A percentile compares a stretch with the other conserved stretches of the same genome.
These are phyloP conservation scores for Corymbia calophylla DNA, from an alignment of 441 rosid species.

Conservation along the genomic window DNA sequence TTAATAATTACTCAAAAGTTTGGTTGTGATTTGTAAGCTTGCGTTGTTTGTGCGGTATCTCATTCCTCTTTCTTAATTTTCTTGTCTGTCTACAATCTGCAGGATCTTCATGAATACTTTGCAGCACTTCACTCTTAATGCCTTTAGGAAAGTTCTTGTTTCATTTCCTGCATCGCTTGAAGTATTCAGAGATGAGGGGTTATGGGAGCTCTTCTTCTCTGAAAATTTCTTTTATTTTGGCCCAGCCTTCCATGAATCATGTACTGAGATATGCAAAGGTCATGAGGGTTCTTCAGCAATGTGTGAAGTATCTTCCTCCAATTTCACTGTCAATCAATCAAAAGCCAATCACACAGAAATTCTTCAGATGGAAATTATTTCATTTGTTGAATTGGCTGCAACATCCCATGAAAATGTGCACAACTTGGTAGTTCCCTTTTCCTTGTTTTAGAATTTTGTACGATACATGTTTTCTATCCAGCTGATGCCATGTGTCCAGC, in stretches of 20 bases:
- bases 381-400: conserved; percentile 68
- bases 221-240: conserved; percentile 68
- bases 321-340: conserved; percentile 7
- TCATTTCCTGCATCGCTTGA: conserved; percentile 44
- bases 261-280: conserved; percentile 19
- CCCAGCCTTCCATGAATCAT: conserved; percentile 27
- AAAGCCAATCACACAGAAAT: conserved; percentile 30
- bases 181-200: conserved; percentile 55
- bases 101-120: conserved; percentile 49
- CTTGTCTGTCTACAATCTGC: conserved; percentile 10
- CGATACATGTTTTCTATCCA: too few species aligned
- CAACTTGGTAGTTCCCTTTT: conserved; percentile 44
- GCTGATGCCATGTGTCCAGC: background rate
- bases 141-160: conserved; percentile 53
- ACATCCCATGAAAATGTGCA: conserved; percentile 48
- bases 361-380: conserved; percentile 53
- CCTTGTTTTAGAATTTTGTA: background rate
- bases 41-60: background rate
- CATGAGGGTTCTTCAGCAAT: conserved; percentile 16
- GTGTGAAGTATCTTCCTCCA: conserved; percentile 19
- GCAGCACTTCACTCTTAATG: conserved; percentile 50
- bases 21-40: background rate
- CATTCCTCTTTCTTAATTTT: background rate
- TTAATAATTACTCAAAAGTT: background rate
- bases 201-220: conserved; percentile 82